Conservation (phyloP, 2,329 filamentous ascomycete genomes). For the Aureobasidium sp. region DNA sequence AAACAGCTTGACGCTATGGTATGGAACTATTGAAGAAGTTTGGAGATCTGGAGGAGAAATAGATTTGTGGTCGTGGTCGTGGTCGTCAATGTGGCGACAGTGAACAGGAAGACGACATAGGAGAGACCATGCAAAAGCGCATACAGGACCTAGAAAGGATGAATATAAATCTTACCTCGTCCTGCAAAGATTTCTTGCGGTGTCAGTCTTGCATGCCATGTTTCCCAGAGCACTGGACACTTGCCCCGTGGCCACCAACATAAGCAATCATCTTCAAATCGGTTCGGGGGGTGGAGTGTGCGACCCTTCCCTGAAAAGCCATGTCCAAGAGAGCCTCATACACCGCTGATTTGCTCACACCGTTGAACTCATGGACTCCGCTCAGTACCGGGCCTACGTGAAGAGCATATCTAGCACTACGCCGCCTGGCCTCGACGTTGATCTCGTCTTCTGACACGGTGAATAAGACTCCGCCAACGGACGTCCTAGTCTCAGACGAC, state of each 20-base stretch:
- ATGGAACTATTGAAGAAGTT: too few relatives aligned
- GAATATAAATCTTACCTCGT: neutral
- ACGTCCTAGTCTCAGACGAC: neutral
- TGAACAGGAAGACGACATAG: too few relatives aligned
- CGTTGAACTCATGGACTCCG: neutral
- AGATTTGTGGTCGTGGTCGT: too few relatives aligned
- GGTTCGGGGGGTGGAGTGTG: neutral
- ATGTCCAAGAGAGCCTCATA: neutral
- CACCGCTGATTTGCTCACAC: neutral
- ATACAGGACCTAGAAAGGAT: neutral
- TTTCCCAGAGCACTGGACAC: neutral
- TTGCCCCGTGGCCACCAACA: neutral
- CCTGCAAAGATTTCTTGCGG: neutral
- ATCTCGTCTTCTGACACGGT: neutral
- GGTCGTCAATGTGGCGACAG: too few relatives aligned
- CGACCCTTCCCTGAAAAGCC: neutral
- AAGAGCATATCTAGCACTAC: neutral
- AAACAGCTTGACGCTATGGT: too few relatives aligned
- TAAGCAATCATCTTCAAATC: neutral
- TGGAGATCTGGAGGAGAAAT: too few relatives aligned
- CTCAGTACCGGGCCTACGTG: neutral
- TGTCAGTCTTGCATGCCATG: too few relatives aligned
- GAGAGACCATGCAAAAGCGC: too few relatives aligned
- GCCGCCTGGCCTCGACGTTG: neutral
- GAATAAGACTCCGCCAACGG: neutral